Evolutionary conservation across 495 filamentous ascomycete genomes (phyloP).

Genomic region (Haplographium delicatum): DNA sequence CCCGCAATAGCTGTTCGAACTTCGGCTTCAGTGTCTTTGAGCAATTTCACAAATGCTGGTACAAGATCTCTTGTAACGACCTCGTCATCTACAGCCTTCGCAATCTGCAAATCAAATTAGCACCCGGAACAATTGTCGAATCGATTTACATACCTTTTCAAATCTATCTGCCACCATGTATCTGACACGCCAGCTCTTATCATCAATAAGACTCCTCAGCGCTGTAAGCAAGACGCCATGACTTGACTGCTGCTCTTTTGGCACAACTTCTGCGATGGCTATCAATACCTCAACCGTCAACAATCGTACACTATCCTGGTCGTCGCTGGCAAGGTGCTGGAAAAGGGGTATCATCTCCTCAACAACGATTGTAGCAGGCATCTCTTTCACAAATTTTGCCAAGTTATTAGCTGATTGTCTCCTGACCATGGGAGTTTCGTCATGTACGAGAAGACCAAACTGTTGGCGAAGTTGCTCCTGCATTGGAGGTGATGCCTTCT

Average conservation of each 20-base stretch:
- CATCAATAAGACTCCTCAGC: constrained; percentile 86
- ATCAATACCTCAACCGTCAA: constrained; percentile 96
- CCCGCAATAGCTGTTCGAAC: constrained; percentile 95
- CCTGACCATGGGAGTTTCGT: constrained; percentile 98
- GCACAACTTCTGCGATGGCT: constrained; percentile 92
- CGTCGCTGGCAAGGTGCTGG: constrained; percentile 90
- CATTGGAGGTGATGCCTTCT: constrained; percentile 72
- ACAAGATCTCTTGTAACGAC: constrained; percentile 91
- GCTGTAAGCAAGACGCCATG: constrained; percentile 89
- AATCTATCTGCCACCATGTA: constrained; percentile 99
- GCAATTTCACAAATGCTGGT: constrained; percentile 91
- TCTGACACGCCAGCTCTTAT: constrained; percentile 97
- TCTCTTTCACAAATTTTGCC: constrained; percentile 94
- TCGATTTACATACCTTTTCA: constrained; percentile 66
- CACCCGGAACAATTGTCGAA: constrained; percentile 5
- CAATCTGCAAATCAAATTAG: constrained; percentile 58
- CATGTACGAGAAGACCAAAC: constrained; percentile 87
- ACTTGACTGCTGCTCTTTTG: constrained; percentile 95
- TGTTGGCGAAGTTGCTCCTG: constrained; percentile 88
- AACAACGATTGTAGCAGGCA: constrained; percentile 84
- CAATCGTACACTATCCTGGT: constrained; percentile 94
- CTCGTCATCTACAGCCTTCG: constrained; percentile 96
- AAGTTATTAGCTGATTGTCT: constrained; percentile 94
- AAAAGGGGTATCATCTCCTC: constrained; percentile 99
- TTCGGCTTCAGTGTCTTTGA: constrained; percentile 96